Conservation (phyloP, 2,329 filamentous ascomycete genomes). For the Ceratocystis huliohia region DNA sequence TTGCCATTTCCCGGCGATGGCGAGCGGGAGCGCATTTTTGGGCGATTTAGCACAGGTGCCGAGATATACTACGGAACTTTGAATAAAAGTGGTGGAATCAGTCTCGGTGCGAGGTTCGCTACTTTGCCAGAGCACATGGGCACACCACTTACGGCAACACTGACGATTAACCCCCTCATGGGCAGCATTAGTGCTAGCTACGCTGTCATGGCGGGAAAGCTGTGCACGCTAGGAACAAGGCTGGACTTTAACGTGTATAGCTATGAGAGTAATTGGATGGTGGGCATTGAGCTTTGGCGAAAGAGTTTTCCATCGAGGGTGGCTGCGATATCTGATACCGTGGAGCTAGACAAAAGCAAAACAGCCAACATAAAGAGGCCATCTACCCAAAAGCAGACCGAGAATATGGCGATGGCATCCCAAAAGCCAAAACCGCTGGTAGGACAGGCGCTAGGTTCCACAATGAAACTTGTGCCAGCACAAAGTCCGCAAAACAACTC, state of each 20-base stretch:
- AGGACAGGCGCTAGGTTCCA: neutral
- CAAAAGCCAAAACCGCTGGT: neutral
- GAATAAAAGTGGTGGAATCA: conserved; percentile 88
- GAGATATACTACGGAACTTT: conserved; percentile 92
- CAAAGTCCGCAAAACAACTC: neutral
- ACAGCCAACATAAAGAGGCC: neutral
- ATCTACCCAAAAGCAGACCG: neutral
- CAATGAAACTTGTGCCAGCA: neutral
- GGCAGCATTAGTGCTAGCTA: conserved; percentile 87
- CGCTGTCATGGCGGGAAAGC: conserved; percentile 71
- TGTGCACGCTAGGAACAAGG: conserved; percentile 73
- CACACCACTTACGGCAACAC: conserved; percentile 82
- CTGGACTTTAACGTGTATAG: conserved; percentile 98
- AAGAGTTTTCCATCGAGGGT: conserved; percentile 36
- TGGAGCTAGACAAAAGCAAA: conserved; percentile 14
- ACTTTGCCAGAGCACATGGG: conserved; percentile 70
- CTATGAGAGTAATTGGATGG: conserved; percentile 86
- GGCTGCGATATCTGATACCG: conserved; percentile 26
- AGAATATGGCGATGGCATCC: neutral
- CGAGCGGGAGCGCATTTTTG: conserved; percentile 53
- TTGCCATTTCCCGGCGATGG: conserved; percentile 21
- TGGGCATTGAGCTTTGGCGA: conserved; percentile 89
- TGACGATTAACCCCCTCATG: conserved; percentile 89
- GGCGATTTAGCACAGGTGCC: conserved; percentile 77
- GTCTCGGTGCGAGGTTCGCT: conserved; percentile 76